Percentiles rank a stretch among this genome's conserved stretches.
These are phyloP conservation scores for Anisodus tanguticus DNA, from an alignment of 257 asterid species.

Conservation along the genomic window DNA sequence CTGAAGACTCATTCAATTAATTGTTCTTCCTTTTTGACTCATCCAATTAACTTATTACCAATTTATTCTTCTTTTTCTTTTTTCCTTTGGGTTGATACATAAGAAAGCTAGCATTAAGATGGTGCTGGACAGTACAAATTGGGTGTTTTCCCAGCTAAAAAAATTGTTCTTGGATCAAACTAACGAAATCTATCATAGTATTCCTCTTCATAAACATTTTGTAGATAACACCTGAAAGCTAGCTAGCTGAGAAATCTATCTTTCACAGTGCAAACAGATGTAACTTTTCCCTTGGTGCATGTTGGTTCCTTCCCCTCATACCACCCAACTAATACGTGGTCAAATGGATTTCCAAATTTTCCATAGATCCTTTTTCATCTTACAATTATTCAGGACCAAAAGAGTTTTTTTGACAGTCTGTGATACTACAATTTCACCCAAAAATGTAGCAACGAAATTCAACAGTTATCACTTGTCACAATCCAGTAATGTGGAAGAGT, in stretches of 20 bases:
- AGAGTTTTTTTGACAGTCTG: not conserved
- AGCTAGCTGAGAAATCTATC: not conserved
- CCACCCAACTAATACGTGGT: not conserved
- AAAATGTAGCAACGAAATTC: not conserved
- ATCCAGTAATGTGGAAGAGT: not conserved
- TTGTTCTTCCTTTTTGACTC: not conserved
- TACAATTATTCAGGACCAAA: not conserved
- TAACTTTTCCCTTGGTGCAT: not conserved
- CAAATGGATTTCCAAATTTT: not conserved
- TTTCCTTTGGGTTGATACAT: not conserved
- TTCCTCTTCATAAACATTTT: not conserved
- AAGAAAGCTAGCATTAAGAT: not conserved
- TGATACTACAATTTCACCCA: not conserved
- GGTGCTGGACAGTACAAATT: not conserved
- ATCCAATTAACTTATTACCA: not conserved
- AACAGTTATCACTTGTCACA: not conserved
- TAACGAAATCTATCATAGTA: not conserved
- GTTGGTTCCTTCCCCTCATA: not conserved
- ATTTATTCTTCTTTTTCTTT: too few species aligned
- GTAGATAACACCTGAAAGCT: not conserved
- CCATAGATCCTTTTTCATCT: not conserved
- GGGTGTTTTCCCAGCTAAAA: not conserved
- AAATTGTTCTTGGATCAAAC: not conserved
- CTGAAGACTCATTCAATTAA: not conserved
- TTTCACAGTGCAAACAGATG: not conserved